A percentile compares a stretch with the other conserved stretches of the same genome.
Evolutionary conservation across 1,139 yeast genomes (phyloP).

Genomic region (Debaryomycetaceae sp.): DNA sequence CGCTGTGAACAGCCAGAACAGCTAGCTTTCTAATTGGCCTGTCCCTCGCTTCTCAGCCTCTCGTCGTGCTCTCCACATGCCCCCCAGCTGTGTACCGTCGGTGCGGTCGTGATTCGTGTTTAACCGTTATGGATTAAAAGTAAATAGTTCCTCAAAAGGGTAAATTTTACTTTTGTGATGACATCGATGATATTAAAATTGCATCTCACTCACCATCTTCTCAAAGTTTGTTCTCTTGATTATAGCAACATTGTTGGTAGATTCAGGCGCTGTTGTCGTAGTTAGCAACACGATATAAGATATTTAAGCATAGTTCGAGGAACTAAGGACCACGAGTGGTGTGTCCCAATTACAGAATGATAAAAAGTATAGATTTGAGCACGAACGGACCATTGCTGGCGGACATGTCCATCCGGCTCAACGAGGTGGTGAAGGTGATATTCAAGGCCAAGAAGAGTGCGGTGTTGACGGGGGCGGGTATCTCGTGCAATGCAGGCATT

Average conservation of each 20-base stretch:
- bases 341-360: slow-evolving; percentile 3
- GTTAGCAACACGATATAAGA: neutral
- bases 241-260: neutral
- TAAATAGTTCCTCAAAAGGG: slow-evolving; percentile 9
- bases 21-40: slow-evolving; percentile 6
- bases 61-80: neutral
- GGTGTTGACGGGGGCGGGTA: slow-evolving; percentile 89
- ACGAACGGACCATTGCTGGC: slow-evolving; percentile 17
- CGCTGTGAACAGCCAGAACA: slow-evolving; percentile 67
- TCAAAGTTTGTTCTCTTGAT: neutral
- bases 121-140: slow-evolving; percentile 8
- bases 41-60: neutral
- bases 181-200: neutral
- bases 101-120: slow-evolving; percentile 7
- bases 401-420: slow-evolving; percentile 29
- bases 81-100: neutral
- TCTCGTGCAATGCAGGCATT: slow-evolving; percentile 93
- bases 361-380: slow-evolving; percentile 33
- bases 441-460: slow-evolving; percentile 50
- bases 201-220: neutral
- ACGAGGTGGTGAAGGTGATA: slow-evolving; percentile 40
- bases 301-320: neutral
- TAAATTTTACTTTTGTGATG: slow-evolving; percentile 2
- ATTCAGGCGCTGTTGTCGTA: neutral
- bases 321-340: neutral